Base-by-base conservation (phyloP, 768 basidiomycete genomes). In the Collybia nuda region DNA sequence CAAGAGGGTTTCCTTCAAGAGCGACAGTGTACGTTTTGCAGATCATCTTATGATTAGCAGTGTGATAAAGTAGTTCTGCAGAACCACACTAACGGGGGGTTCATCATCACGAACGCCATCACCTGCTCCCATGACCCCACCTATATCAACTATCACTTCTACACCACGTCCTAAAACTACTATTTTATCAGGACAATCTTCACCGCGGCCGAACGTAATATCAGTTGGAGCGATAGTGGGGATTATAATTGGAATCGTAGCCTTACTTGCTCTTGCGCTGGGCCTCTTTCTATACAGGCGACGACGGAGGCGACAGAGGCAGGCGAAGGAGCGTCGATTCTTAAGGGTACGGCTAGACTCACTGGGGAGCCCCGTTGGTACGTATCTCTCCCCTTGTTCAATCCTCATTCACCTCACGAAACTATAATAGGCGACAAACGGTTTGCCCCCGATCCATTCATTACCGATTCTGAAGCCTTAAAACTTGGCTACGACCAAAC, bases 401-500 rank as follows among this genome's bases (percentile, higher is more conserved):
- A 15, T 26, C 11, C 23, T 7, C 21, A 37, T 26, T 7, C 8
- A n/a, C 24, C 19, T 18, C 14, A 40, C 8, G 15, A 21, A 15
- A 24, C 40, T 11, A 18, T 15, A 4, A 9, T 21, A 56, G 55
- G 21, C 35, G 50, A 56, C 39, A 52, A 48, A 40, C 32, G n/a
- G 23, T 54, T 35, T 18, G 18, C 42, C 7, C 48, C 53, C 14
- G 53, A 56, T 48, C 58, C 58, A 42, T 59, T 59, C 48, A 48
- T 59, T 24, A 59, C 58, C 36, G 55, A 59, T 43, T 26, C 23
- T 1, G 44, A 59, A 48, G 55, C 53, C 40, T 36, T 44, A 54
- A 48, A 50, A 12, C 46, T 59, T 8, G 58, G 58, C 12, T 40
- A 49, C 12, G 53, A 59, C 40, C 26, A 40, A 5, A 50, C 52